Evolutionary conservation across 2,329 filamentous ascomycete genomes (phyloP).

Genomic region (Scedosporium boydii): DNA sequence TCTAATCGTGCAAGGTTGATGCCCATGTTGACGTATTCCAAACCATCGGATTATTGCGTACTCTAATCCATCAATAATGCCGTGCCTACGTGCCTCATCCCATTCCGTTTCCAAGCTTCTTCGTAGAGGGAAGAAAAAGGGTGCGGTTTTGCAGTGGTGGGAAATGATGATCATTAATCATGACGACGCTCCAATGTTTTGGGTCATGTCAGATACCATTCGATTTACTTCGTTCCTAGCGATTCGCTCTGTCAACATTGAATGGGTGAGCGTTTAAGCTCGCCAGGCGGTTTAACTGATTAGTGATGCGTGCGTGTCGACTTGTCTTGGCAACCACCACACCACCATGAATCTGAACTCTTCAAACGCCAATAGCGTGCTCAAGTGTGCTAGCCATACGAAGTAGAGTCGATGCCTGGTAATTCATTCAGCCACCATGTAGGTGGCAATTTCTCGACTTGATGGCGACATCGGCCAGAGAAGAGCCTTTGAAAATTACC

Average conservation of each 20-base stretch:
- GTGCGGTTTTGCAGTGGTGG: neutral
- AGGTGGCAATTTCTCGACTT: too few species aligned
- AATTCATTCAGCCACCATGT: neutral
- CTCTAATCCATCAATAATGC: neutral
- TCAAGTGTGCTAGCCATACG: neutral
- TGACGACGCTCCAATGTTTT: neutral
- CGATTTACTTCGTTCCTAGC: too few species aligned
- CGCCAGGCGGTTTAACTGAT: neutral
- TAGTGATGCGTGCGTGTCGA: neutral
- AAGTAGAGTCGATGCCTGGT: neutral
- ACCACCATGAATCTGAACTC: neutral
- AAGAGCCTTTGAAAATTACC: too few species aligned
- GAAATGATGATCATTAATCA: slow-evolving; percentile 6
- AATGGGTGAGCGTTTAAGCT: neutral
- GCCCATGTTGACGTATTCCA: neutral
- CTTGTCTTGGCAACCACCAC: neutral
- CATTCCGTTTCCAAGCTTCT: neutral
- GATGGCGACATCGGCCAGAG: too few species aligned
- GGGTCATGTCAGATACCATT: neutral
- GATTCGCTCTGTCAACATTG: neutral
- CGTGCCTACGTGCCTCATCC: neutral
- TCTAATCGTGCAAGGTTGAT: neutral
- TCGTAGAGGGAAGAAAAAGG: neutral
- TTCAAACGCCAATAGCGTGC: neutral
- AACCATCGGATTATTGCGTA: neutral